Percentiles rank a stretch among this genome's conserved stretches.
Conservation (phyloP, 805 yeast genomes). For the Yamadazyma philogaea region DNA sequence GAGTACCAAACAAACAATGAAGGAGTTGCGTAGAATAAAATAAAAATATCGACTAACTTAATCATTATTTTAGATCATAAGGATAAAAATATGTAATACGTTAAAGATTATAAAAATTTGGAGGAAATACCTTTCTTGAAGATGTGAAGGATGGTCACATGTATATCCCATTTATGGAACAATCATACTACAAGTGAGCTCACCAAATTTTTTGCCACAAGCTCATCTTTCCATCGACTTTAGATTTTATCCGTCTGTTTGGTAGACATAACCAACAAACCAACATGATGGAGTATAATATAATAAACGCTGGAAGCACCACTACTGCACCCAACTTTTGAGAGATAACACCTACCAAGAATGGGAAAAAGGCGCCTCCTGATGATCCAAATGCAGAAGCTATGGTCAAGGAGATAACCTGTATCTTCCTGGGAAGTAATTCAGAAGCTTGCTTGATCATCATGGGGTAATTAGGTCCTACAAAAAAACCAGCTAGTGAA, state of each 20-base stretch:
- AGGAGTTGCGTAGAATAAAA: too few relatives aligned
- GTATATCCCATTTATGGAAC: too few relatives aligned
- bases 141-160: too few relatives aligned
- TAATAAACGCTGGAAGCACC: slow-evolving; percentile 47
- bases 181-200: not conserved
- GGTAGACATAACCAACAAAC: slow-evolving; percentile 19
- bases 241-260: slow-evolving; percentile 13
- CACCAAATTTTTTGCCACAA: slow-evolving; percentile 18
- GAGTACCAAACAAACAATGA: too few relatives aligned
- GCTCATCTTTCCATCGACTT: slow-evolving; percentile 7
- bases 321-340: slow-evolving; percentile 47
- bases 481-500: slow-evolving; percentile 53
- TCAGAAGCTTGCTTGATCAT: slow-evolving; percentile 44
- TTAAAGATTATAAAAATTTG: too few relatives aligned
- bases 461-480: slow-evolving; percentile 65
- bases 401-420: slow-evolving; percentile 47
- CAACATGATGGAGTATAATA: slow-evolving; percentile 32
- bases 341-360: slow-evolving; percentile 51
- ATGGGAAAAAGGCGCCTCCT: slow-evolving; percentile 59
- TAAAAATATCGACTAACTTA: too few relatives aligned
- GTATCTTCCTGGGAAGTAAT: slow-evolving; percentile 50
- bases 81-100: too few relatives aligned
- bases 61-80: too few relatives aligned
- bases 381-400: slow-evolving; percentile 55
- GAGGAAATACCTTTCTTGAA: too few relatives aligned